Conservation (phyloP, 1,284 basidiomycete genomes). For the Hemileia vastatrix region DNA sequence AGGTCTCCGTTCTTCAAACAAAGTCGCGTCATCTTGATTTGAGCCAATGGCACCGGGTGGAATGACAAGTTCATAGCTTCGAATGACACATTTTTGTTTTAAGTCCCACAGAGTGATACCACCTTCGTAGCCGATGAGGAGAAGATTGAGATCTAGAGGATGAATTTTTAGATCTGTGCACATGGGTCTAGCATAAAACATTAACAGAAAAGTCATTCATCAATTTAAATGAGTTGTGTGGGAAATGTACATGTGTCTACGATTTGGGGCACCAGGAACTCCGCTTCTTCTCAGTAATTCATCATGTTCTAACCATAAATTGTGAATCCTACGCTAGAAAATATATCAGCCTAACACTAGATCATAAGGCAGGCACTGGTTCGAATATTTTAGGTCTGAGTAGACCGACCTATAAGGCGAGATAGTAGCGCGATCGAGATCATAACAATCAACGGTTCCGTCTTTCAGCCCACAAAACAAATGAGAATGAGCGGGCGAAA, state of each 20-base stretch:
- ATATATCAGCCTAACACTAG: neutral
- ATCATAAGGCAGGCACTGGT: neutral
- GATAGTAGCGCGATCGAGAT: constrained; percentile 41
- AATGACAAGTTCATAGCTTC: constrained; percentile 58
- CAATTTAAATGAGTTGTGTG: neutral
- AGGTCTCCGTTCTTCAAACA: constrained; percentile 62
- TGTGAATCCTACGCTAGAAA: constrained; percentile 51
- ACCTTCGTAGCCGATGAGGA: constrained; percentile 73
- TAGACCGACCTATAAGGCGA: constrained; percentile 35
- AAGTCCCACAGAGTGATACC: constrained; percentile 65
- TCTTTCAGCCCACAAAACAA: constrained; percentile 51
- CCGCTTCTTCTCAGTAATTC: constrained; percentile 56
- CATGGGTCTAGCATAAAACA: constrained; percentile 47
- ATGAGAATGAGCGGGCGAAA: constrained; percentile 67
- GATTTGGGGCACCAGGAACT: constrained; percentile 49
- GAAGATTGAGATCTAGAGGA: constrained; percentile 66
- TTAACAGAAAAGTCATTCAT: constrained; percentile 23
- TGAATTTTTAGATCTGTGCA: constrained; percentile 59
- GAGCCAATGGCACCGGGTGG: constrained; percentile 72
- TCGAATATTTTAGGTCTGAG: no score
- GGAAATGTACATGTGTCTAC: constrained; percentile 45
- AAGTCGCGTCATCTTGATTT: constrained; percentile 50
- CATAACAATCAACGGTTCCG: constrained; percentile 47
- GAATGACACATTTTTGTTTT: constrained; percentile 53
- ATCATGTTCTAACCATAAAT: constrained; percentile 67